Conservation (phyloP, 805 yeast species). For the Saccharomycopsis fermentans region DNA sequence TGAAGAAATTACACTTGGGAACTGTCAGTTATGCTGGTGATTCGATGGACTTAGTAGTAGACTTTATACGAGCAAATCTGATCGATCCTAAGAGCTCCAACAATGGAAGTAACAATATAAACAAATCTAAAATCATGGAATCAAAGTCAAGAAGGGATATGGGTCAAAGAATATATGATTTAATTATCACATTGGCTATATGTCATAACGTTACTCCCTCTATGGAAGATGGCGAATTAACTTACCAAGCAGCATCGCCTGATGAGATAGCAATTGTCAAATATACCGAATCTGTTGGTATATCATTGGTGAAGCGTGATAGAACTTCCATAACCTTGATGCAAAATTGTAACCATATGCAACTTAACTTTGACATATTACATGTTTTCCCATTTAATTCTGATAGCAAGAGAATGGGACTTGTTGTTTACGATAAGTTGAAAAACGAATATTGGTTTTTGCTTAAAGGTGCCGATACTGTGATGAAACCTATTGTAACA, state of each 20-base stretch:
- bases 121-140: conserved; percentile 21
- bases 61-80: conserved; percentile 38
- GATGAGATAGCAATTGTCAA: conserved; percentile 96
- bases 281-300: conserved; percentile 80
- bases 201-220: conserved; percentile 98
- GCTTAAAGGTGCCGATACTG: conserved; percentile 94
- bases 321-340: conserved; percentile 59
- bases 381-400: conserved; percentile 92
- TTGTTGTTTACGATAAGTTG: conserved; percentile 54
- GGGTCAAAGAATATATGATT: conserved; percentile 65
- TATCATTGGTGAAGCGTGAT: conserved; percentile 73
- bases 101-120: conserved; percentile 12
- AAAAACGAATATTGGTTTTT: conserved; percentile 74
- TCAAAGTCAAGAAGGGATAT: conserved; percentile 53
- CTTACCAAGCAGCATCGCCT: conserved; percentile 97
- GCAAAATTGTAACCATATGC: conserved; percentile 46
- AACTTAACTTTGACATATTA: conserved; percentile 46
- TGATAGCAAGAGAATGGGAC: conserved; percentile 94
- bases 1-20: conserved; percentile 88
- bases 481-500: conserved; percentile 75
- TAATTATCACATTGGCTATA: conserved; percentile 74
- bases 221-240: conserved; percentile 58
- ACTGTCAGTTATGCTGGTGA: conserved; percentile 88
- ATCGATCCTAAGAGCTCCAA: conserved; percentile 12
- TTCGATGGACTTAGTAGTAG: conserved; percentile 78